Evolutionary conservation across 1,284 basidiomycete species (phyloP), one percentile per base, ranked within the genome.

Genomic region (Rhodotorula sp.): DNA sequence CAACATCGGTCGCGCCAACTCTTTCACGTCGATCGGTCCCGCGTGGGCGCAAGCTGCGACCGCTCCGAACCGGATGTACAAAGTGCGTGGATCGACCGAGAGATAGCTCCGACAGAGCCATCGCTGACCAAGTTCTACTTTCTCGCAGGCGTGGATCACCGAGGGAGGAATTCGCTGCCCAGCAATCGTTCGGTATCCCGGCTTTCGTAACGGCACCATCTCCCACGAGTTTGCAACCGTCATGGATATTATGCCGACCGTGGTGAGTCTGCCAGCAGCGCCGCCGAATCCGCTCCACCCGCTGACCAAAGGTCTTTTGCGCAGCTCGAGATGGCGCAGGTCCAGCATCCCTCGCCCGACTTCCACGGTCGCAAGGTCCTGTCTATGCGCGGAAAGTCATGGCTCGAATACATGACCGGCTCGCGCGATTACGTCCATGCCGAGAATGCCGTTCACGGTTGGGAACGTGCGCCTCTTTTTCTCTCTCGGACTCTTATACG

Each of bases 371-470:
- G 58, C n/a, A 60, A 60, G 43, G 58, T 60, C 14, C 43, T 60
- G 43, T 45, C 38, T 21, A 43, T 47, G 58, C 58, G 58, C 23
- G 58, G 58, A 16, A 43, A 47, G n/a, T 60, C 58, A 2, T 60
- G 58, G 58, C 43, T 60, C 58, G n/a, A 16, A 5, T 60, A 60
- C 23, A n/a, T 60, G 43, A 26, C 43, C 23, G 45, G 45, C n/a
- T 19, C n/a, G 38, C 19, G 23, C n/a, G 58, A 60, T 7, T 60
- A 26, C 23, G 43, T 60, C 5, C 58, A 60, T 43, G 31, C 19
- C 58, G 58, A 60, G n/a, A 60, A 60, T 26, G 58, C 58, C 18
- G 58, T 60, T 45, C 58, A 60, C n/a, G 58, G 58, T 6, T 60
- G 58, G 58, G 58, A 60, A 18, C 58, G 58, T 60, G 23, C 26